phyloP scores from a whole-genome alignment of 148 eudicot genomes.

The Camellia granthamiana region DNA sequence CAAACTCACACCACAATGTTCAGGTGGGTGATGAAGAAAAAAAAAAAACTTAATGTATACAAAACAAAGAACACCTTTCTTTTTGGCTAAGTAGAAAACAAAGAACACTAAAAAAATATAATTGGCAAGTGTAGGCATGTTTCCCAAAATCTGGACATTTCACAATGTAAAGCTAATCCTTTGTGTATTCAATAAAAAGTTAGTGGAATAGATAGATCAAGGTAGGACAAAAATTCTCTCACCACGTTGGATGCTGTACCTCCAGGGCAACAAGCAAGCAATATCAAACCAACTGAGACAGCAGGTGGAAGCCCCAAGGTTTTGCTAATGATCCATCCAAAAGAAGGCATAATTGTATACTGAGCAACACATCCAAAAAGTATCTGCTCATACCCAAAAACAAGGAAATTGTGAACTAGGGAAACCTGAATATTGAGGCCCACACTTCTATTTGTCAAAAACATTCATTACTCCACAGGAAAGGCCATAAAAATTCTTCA shows the following conservation, averaged over 20 bases:
- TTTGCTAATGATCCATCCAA: slow-evolving; percentile 48
- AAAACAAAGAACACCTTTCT: too few species aligned
- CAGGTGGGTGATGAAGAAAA: background rate
- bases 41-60: background rate
- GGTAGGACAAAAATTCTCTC: slow-evolving; percentile 20
- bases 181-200: background rate
- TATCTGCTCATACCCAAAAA: slow-evolving; percentile 34
- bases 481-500: background rate
- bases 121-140: background rate
- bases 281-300: slow-evolving; percentile 59
- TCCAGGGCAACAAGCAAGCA: slow-evolving; percentile 73
- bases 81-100: too few species aligned
- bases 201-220: background rate
- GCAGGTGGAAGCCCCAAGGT: slow-evolving; percentile 55
- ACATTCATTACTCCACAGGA: background rate
- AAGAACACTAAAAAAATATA: too few species aligned
- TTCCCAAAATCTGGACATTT: background rate
- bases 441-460: background rate
- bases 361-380: slow-evolving; percentile 63
- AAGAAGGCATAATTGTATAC: slow-evolving; percentile 64
- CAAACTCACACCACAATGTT: too few species aligned
- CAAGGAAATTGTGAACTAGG: background rate
- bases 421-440: background rate
- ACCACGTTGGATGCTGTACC: slow-evolving; percentile 93
- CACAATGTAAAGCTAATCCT: background rate